Evolutionary conservation across 2,329 filamentous ascomycete genomes (phyloP), one percentile per base, ranked within the genome.

Genomic region (Geosmithia flava): DNA sequence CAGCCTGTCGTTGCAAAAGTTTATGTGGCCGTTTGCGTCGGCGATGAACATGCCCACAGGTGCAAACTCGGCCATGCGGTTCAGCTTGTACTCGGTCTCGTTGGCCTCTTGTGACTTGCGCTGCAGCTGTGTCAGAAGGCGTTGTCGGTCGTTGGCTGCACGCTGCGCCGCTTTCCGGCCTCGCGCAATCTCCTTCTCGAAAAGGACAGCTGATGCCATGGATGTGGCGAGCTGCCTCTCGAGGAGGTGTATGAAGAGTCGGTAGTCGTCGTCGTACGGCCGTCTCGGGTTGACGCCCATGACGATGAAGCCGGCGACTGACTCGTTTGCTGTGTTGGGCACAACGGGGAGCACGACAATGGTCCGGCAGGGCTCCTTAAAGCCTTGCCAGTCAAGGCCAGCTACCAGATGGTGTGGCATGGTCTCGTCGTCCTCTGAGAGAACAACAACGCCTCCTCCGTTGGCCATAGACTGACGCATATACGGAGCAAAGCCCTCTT

Each of bases 1-100:
- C 77, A 78, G 93, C 59, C 84, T 86, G 52, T 90, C 84, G 59
- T 94, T 94, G 59, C 82, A 86, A 59, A 87, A 93, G 10, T 76
- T 85, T 55, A 93, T 85, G 20, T 75, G 69, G 3, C 87, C 87
- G 41, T 71, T 63, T 0, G 77, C 72, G 57, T 88, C 77, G n/a
- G 85, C 84, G 54, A 93, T 90, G 60, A 91, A 91, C 67, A 94
- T 83, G 27, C 87, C 87, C 1, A 90, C 86, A 0, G 87, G 87
- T 0, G 85, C 84, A 53, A 88, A 87, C 58, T 90, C 86, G 2
- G 87, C 85, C 84, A 93, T 89, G 43, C 85, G 75, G 1, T 85
- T 87, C 59, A 93, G 93, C 50, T 83, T 83, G 30, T 84, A 82
- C 60, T 93, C 87, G 59, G 80, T 80, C 56, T 83, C 78, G 42